Base-by-base conservation (phyloP, 352 stramenopile genomes). In the Plasmopara muralis region DNA sequence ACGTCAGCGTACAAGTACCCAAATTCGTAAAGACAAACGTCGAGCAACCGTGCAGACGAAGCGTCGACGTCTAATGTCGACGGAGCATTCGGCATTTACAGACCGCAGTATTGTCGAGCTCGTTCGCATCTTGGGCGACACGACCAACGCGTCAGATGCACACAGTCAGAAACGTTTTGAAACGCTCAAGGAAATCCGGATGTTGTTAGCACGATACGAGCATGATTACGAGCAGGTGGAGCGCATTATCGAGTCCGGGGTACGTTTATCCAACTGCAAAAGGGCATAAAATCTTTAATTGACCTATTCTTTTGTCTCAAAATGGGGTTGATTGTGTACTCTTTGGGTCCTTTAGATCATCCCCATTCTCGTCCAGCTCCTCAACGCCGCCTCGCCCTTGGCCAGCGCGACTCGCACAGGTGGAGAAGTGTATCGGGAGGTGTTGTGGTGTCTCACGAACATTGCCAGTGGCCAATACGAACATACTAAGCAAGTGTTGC, bases 361-460 rank as follows among this genome's bases (percentile, higher is more conserved):
- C 34, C 78, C 78, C 0, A 68, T 89, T 29, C 69, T 89, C 38
- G 78, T 89, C 39, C 62, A 69, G 25, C 52, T 89, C 53, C 67
- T 89, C 12, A 78, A 87, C 50, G 76, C 73, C 45, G 72, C 74
- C 34, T 87, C 78, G 16, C 78, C 78, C n/a, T 49, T 89, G 15
- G 70, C 64, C 20, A 85, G 66, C 47, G 60, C 78, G 25, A 87
- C 78, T 28, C 78, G 75, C 29, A 74, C 72, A 16, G 74, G 70
- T 15, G 75, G 70, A 43, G 78, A 89, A 60, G 78, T 89, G 34
- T 89, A 85, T 56, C 74, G 76, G 16, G 78, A 89, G 64, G 74
- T 90, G 25, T 55, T 89, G 15, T 93, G 83, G 83, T 91, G 80
- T 53, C 64, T 93, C 8, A 90, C 80, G 2, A 88, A 89, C 52